A percentile compares a stretch with the other conserved stretches of the same genome.
These are phyloP conservation scores for Eucalyptus brandiana DNA, from an alignment of 345 rosid genomes.

Conservation along the genomic window DNA sequence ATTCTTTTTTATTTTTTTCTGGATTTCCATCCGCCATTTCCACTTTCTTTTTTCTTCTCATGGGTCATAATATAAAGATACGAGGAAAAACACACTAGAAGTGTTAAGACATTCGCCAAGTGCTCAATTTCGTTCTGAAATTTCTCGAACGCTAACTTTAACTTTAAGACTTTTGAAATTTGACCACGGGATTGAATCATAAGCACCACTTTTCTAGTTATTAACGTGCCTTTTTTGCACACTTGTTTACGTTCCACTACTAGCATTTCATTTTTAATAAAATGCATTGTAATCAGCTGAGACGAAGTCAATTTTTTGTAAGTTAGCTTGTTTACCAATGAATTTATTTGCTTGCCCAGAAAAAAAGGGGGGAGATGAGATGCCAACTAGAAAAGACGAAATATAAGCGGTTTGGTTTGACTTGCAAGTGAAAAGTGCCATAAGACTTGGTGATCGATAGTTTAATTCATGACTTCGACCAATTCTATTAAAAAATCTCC, in stretches of 20 bases:
- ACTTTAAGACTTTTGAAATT: neutral
- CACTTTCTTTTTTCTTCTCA: neutral
- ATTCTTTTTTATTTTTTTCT: neutral
- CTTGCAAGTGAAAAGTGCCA: neutral
- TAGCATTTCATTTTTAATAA: neutral
- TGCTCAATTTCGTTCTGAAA: rapidly evolving
- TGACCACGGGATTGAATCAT: neutral
- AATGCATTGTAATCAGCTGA: neutral
- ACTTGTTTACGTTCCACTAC: neutral
- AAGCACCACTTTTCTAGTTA: neutral
- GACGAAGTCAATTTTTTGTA: neutral
- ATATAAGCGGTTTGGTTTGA: neutral
- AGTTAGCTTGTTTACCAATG: neutral
- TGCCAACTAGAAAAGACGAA: neutral
- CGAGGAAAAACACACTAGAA: rapidly evolving
- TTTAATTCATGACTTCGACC: neutral
- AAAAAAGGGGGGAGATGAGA: neutral
- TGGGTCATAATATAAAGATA: neutral
- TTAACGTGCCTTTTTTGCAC: rapidly evolving
- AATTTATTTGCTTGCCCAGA: neutral
- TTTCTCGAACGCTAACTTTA: rapidly evolving
- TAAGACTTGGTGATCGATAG: neutral
- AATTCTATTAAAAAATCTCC: neutral
- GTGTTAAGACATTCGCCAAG: rapidly evolving
- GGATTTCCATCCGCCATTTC: neutral